Percentiles rank a stretch among this genome's conserved stretches.
Conservation (phyloP, 2,329 filamentous ascomycete genomes). For the Pseudocercospora crystallina region DNA sequence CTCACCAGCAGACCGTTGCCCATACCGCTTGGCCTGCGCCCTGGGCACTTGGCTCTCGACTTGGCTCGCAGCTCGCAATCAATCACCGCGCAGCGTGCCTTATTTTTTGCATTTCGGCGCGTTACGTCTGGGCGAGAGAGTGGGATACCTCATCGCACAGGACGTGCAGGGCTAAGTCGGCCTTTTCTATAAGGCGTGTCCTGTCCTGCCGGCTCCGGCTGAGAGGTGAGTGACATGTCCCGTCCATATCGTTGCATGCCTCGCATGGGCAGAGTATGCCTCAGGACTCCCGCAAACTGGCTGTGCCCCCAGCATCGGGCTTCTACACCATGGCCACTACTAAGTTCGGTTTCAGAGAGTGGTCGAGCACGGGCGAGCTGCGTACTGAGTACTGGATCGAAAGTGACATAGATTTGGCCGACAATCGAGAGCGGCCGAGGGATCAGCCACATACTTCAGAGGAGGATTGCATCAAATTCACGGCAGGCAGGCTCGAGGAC, state of each 20-base stretch:
- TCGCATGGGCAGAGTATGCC: too few species aligned
- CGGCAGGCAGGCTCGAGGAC: conserved; percentile 13
- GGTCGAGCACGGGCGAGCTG: conserved; percentile 13
- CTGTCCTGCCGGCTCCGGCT: not conserved
- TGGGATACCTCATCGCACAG: conserved; percentile 12
- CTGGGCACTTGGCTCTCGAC: not conserved
- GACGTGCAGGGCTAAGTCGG: not conserved
- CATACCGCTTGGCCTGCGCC: not conserved
- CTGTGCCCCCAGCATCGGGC: not conserved
- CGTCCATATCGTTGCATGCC: not conserved
- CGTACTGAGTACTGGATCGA: conserved; percentile 19
- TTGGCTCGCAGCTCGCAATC: not conserved
- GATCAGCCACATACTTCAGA: not conserved
- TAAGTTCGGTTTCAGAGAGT: conserved; percentile 18
- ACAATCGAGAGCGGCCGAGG: not conserved
- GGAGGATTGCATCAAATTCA: conserved; percentile 14
- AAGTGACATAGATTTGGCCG: conserved; percentile 11
- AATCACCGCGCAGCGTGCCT: not conserved
- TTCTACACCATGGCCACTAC: conserved; percentile 11
- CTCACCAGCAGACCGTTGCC: not conserved
- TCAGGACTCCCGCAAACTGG: not conserved
- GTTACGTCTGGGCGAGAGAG: not conserved
- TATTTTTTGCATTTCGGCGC: conserved; percentile 4
- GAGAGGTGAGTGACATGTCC: conserved; percentile 4
- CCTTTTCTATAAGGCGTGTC: not conserved